These are phyloP conservation scores for Brettanomyces anomalus DNA, from an alignment of 805 yeast species.

Conservation along the genomic window DNA sequence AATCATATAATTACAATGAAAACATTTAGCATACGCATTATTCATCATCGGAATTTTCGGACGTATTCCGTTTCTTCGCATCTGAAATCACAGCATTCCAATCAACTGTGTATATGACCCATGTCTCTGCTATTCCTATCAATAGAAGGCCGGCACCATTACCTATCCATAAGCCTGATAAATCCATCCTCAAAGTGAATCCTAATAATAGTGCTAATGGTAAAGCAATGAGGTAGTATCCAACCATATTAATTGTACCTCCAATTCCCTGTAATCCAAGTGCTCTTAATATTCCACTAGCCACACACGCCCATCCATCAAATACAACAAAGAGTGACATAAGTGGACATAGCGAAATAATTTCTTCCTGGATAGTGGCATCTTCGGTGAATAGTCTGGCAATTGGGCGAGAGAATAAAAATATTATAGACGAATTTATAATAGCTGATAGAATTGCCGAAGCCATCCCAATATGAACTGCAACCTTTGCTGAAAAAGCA, in stretches of 20 bases:
- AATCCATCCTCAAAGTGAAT: constrained; percentile 34
- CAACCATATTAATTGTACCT: constrained; percentile 57
- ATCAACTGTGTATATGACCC: constrained; percentile 37
- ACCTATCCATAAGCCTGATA: constrained; percentile 70
- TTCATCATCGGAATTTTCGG: no score
- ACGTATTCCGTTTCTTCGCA: constrained; percentile 11
- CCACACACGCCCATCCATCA: constrained; percentile 64
- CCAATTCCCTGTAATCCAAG: constrained; percentile 72
- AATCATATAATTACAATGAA: no score
- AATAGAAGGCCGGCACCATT: constrained; percentile 54
- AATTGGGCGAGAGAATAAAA: constrained; percentile 37
- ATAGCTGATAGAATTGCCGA: constrained; percentile 26
- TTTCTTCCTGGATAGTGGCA: constrained; percentile 41
- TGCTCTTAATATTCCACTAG: constrained; percentile 67
- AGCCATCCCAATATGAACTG: constrained; percentile 33
- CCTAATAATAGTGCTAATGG: constrained; percentile 60
- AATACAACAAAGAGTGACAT: constrained; percentile 57
- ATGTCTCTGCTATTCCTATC: constrained; percentile 41
- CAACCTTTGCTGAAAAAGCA: constrained; percentile 23
- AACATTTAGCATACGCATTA: no score
- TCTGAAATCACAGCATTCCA: constrained; percentile 41
- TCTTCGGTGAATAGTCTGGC: constrained; percentile 57
- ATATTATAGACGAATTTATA: constrained; percentile 36
- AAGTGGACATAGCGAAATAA: constrained; percentile 51
- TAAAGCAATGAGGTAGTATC: constrained; percentile 62